These are phyloP conservation scores for Globisporangium barbulae DNA, from an alignment of 352 stramenopile species.

Conservation along the genomic window DNA sequence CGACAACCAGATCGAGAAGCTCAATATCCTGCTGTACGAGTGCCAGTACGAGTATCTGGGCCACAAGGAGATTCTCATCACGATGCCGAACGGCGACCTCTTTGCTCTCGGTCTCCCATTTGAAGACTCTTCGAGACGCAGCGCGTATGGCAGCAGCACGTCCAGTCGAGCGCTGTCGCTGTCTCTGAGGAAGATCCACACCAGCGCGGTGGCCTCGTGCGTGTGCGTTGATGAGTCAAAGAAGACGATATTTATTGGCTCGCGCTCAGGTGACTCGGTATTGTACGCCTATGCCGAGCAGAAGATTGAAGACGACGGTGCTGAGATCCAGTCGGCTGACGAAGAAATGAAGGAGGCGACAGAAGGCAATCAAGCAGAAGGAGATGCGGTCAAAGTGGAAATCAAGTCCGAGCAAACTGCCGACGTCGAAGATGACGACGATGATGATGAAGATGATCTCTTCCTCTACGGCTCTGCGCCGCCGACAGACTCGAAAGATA, in stretches of 20 bases:
- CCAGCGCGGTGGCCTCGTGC: slow-evolving; percentile 47
- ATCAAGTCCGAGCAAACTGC: slow-evolving; percentile 11
- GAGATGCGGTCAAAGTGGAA: slow-evolving; percentile 9
- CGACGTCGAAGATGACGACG: slow-evolving; percentile 26
- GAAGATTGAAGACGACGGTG: slow-evolving; percentile 17
- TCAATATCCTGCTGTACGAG: slow-evolving; percentile 67
- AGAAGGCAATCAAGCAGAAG: slow-evolving; percentile 11
- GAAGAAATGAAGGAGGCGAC: slow-evolving; percentile 19
- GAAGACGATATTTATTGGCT: slow-evolving; percentile 80
- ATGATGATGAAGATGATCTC: slow-evolving; percentile 75
- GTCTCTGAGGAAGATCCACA: slow-evolving; percentile 52
- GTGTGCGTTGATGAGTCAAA: slow-evolving; percentile 56
- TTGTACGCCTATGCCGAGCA: slow-evolving; percentile 59
- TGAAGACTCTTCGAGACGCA: slow-evolving; percentile 41
- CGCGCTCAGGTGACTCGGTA: slow-evolving; percentile 72
- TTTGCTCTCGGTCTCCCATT: slow-evolving; percentile 66
- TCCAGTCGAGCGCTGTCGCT: slow-evolving; percentile 25
- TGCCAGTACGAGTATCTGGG: slow-evolving; percentile 65
- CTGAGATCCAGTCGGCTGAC: background rate
- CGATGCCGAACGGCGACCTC: slow-evolving; percentile 51
- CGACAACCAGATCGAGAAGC: slow-evolving; percentile 37
- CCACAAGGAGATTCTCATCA: slow-evolving; percentile 69
- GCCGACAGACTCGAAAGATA: slow-evolving; percentile 17
- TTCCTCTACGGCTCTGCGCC: slow-evolving; percentile 64
- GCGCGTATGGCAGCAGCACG: slow-evolving; percentile 25